Evolutionary conservation across 306 rosid genomes (phyloP).

Genomic region (Pyrus pyrifolia): DNA sequence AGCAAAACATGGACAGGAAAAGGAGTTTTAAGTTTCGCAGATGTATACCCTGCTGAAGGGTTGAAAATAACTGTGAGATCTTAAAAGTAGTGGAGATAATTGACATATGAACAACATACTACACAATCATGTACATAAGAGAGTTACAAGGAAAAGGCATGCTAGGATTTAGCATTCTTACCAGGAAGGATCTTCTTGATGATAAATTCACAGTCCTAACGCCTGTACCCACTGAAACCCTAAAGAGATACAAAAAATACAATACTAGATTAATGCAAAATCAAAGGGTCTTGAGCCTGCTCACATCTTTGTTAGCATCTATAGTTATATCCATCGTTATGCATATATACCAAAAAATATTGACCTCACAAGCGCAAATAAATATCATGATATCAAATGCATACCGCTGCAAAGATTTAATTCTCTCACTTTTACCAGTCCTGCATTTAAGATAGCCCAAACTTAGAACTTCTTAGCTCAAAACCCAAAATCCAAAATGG

Average conservation of each 20-base stretch:
- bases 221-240: slow-evolving; percentile 45
- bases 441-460: slow-evolving; percentile 5
- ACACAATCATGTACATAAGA: background rate
- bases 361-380: background rate
- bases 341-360: background rate
- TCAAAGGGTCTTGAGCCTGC: background rate
- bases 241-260: slow-evolving; percentile 20
- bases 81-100: background rate
- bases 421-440: slow-evolving; percentile 7
- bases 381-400: background rate
- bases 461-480: background rate
- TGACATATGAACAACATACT: background rate
- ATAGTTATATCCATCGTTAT: background rate
- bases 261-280: slow-evolving; percentile 2
- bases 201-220: slow-evolving; percentile 26
- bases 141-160: background rate
- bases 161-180: slow-evolving; percentile 17
- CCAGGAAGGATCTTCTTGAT: slow-evolving; percentile 54
- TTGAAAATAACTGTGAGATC: background rate
- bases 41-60: background rate
- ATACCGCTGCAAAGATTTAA: slow-evolving; percentile 10
- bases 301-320: background rate
- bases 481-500: background rate
- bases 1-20: background rate
- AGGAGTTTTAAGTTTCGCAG: background rate